Evolutionary conservation across 805 yeast species (phyloP), one percentile per base, ranked within the genome.

Genomic region (Candida maris): DNA sequence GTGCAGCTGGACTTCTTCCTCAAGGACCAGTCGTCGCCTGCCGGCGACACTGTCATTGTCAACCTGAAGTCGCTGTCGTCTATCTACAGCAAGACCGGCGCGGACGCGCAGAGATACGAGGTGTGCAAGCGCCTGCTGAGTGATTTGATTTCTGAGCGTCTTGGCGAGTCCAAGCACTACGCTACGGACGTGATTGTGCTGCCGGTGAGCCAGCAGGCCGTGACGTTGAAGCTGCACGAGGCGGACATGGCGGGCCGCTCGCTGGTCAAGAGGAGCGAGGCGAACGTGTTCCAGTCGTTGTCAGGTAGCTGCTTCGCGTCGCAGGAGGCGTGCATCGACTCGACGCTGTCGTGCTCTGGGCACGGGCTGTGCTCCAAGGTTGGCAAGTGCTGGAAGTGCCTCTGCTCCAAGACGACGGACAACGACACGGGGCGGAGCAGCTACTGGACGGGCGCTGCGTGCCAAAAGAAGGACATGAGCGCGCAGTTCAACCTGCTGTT

Each of bases 381-480:
- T 27, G 62, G 61, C 10, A 52, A 52, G 19, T 69, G 75, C 54
- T 77, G 75, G 73, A 59, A 65, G 31, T 77, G 83, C 56, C 48
- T 60, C 17, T 77, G 83, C 52, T 47, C 69, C 2, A 52, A 79
- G 12, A 64, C 73, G 5, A 58, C 52, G 31, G 61, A 71, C 50
- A 58, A 64, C 41, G 61, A 62, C 10, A 56, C 64, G 10, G 64
- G 65, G 24, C 63, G 64, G 40, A 74, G 81, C 19, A 71, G 74
- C 29, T 59, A 60, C 36, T 77, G 81, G 81, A 57, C 74, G 1
- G 83, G 82, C 17, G 48, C 46, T 39, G 75, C 77, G 42, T 84
- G 93, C 59, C 67, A 73, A 50, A 83, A 82, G 70, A 69, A 68
- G 49, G 89, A 85, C 51, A 70, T 82, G 41, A 71, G 83, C 30